These are phyloP conservation scores for Lyophyllum atratum DNA, from an alignment of 768 basidiomycete genomes.

Conservation along the genomic window DNA sequence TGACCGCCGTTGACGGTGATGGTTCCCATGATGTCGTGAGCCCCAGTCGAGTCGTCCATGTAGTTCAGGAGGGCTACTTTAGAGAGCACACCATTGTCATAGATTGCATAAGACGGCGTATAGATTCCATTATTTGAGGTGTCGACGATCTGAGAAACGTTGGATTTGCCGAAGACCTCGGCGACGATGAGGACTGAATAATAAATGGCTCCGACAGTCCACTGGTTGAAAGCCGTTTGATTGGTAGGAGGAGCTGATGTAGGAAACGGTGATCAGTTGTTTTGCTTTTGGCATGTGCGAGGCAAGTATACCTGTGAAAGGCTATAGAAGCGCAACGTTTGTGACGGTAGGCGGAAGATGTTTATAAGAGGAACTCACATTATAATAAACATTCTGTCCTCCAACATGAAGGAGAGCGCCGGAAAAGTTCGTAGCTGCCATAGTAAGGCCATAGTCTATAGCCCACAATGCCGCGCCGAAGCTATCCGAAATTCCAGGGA, in stretches of 20 bases:
- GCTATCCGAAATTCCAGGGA: constrained; percentile 61
- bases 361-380: constrained; percentile 43
- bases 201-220: constrained; percentile 76
- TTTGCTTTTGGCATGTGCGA: neutral
- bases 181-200: constrained; percentile 73
- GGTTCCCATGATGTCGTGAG: constrained; percentile 51
- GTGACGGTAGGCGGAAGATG: constrained; percentile 23
- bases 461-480: constrained; percentile 72
- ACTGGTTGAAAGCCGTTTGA: constrained; percentile 57
- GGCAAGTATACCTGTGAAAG: constrained; percentile 50
- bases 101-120: constrained; percentile 74
- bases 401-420: constrained; percentile 60
- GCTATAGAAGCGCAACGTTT: constrained; percentile 47
- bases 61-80: constrained; percentile 76
- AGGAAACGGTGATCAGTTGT: neutral
- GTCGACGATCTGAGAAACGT: constrained; percentile 69
- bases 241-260: constrained; percentile 48
- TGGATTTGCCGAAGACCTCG: constrained; percentile 67
- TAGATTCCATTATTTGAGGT: constrained; percentile 51
- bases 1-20: constrained; percentile 49
- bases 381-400: constrained; percentile 70
- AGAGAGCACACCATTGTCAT: constrained; percentile 65
- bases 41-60: constrained; percentile 60
- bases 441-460: constrained; percentile 61
- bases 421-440: constrained; percentile 60